Evolutionary conservation across 352 stramenopile genomes (phyloP), one percentile per base, ranked within the genome.

Genomic region (Phytophthora foliorum): DNA sequence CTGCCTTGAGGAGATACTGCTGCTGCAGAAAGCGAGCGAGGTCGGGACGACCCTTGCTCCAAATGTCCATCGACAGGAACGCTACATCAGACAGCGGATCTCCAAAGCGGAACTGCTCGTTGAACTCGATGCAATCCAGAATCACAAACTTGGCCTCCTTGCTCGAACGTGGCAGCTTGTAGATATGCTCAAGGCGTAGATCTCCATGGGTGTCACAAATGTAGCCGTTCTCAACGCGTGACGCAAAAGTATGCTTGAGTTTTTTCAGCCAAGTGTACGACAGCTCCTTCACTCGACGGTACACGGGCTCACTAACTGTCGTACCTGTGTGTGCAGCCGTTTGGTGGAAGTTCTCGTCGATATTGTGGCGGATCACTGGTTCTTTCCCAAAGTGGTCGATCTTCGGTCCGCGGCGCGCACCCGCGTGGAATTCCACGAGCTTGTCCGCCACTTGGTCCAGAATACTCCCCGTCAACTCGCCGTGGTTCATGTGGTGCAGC

Each of bases 91-190:
- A 81, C 4, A 93, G 56, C 42, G 82, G 81, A 51, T 93, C 84
- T 36, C 81, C 80, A 54, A 81, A 93, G 1, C 84, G 81, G 69
- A 93, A 91, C 56, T 90, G 80, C 74, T 93, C 84, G 53, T 93
- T 93, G 64, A 93, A 91, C 63, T 93, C 84, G 57, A 93, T 91
- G 67, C 84, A 91, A 45, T 93, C 84, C 51, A 93, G 64, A 51
- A 91, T 73, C 24, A 90, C 78, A 46, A 89, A 75, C 38, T 49
- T 29, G 16, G 29, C 24, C 5, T 58, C 52, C 17, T 56, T 49
- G 7, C 32, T 32, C 14, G 45, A 66, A 11, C 45, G 57, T 22
- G 73, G 70, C 21, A 86, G n/a, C 49, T 72, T 63, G 61, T 93
- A 91, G 8, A 92, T 72, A 31, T 93, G 82, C 39, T 91, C 85